Evolutionary conservation across 371 early-diverging fungal genomes (phyloP).

Genomic region (Saksenaea oblongispora): DNA sequence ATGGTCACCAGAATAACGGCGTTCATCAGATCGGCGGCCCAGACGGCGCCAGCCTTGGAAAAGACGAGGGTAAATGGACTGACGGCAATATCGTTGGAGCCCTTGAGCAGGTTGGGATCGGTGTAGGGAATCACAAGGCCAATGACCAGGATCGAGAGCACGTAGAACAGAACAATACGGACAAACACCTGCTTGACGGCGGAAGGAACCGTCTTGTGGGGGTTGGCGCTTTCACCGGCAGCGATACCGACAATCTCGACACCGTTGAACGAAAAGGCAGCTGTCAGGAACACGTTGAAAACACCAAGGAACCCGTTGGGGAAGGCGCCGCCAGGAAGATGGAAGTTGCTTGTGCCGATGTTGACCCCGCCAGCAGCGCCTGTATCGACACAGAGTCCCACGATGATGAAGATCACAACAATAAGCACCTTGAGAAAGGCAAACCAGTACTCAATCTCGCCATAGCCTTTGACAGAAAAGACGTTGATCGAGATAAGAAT

Average conservation of each 20-base stretch:
- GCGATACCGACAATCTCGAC: slow-evolving; percentile 76
- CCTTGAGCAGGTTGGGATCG: slow-evolving; percentile 48
- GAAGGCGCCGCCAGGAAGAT: slow-evolving; percentile 69
- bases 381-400: slow-evolving; percentile 69
- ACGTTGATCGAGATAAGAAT: slow-evolving; percentile 60
- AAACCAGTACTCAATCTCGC: slow-evolving; percentile 60
- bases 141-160: slow-evolving; percentile 69
- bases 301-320: slow-evolving; percentile 69
- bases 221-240: slow-evolving; percentile 69
- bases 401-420: slow-evolving; percentile 67
- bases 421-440: slow-evolving; percentile 52
- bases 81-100: slow-evolving; percentile 43
- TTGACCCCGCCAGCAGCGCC: slow-evolving; percentile 35
- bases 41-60: slow-evolving; percentile 58
- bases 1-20: slow-evolving; percentile 70
- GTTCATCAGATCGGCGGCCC: slow-evolving; percentile 76
- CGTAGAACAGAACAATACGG: slow-evolving; percentile 75
- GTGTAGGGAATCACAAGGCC: slow-evolving; percentile 68
- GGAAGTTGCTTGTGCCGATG: slow-evolving; percentile 60
- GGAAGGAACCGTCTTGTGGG: slow-evolving; percentile 65
- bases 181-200: slow-evolving; percentile 72
- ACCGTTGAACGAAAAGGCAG: slow-evolving; percentile 84
- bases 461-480: slow-evolving; percentile 63
- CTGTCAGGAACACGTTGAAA: slow-evolving; percentile 66
- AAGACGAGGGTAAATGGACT: slow-evolving; percentile 76